Conservation (phyloP, 2,329 filamentous ascomycete genomes). For the Fusarium mangiferae region DNA sequence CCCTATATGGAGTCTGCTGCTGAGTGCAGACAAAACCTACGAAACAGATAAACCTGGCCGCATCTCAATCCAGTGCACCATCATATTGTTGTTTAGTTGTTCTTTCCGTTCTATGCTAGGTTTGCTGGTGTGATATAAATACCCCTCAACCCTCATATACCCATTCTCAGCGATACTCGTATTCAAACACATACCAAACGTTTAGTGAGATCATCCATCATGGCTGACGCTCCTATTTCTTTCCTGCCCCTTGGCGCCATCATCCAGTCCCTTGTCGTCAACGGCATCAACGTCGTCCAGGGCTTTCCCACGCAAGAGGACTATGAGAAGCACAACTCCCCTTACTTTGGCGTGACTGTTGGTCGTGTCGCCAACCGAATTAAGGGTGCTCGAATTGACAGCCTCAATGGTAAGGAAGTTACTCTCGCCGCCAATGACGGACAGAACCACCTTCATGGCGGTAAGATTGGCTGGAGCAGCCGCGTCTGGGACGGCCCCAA, state of each 20-base stretch:
- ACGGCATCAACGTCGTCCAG: conserved; percentile 86
- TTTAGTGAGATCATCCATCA: conserved; percentile 38
- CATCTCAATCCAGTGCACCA: conserved; percentile 17
- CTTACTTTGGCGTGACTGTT: conserved; percentile 94
- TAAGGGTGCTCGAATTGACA: conserved; percentile 74
- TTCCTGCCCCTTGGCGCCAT: conserved; percentile 83
- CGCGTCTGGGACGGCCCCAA: conserved; percentile 78
- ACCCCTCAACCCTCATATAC: conserved; percentile 1
- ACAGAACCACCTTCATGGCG: conserved; percentile 80
- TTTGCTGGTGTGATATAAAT: conserved; percentile 15
- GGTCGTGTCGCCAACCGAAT: conserved; percentile 87
- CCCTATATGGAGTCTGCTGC: conserved; percentile 9
- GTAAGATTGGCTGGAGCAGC: conserved; percentile 82
- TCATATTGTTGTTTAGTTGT: conserved; percentile 1
- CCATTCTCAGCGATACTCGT: conserved; percentile 6
- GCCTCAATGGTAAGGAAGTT: conserved; percentile 78
- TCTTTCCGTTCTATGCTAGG: neutral
- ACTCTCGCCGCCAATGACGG: conserved; percentile 79
- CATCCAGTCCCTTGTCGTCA: conserved; percentile 83
- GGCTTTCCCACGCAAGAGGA: conserved; percentile 80
- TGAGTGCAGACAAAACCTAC: conserved; percentile 6
- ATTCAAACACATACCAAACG: neutral
- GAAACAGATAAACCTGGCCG: conserved; percentile 31
- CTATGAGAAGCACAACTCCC: conserved; percentile 79
- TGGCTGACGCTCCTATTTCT: conserved; percentile 63